phyloP scores from a whole-genome alignment of 1,284 basidiomycete species.

The Cutaneotrichosporon sp. region DNA sequence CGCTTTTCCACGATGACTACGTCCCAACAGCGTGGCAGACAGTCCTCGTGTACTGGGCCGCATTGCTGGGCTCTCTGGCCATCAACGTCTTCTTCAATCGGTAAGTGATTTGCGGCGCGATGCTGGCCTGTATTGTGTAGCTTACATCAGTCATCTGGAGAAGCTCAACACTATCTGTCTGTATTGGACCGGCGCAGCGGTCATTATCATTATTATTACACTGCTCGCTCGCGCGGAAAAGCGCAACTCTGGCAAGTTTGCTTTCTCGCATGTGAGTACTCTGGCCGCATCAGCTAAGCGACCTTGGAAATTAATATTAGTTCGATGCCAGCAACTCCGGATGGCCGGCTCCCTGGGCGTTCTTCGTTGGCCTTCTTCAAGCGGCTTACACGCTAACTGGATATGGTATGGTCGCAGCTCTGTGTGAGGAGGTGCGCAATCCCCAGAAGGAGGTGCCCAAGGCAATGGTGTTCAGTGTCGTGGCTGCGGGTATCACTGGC shows the following conservation, averaged over 20 bases:
- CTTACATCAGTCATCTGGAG: constrained; percentile 34
- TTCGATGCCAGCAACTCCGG: constrained; percentile 18
- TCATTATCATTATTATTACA: constrained; percentile 50
- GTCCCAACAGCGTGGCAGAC: constrained; percentile 50
- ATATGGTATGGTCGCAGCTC: constrained; percentile 48
- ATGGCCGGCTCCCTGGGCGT: constrained; percentile 17
- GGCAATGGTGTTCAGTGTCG: constrained; percentile 49
- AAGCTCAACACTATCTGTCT: constrained; percentile 47
- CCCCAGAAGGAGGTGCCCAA: constrained; percentile 45
- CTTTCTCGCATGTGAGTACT: constrained; percentile 35
- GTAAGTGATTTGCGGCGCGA: constrained; percentile 24
- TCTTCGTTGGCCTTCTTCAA: constrained; percentile 27
- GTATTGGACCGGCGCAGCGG: constrained; percentile 50
- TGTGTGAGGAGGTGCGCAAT: constrained; percentile 50
- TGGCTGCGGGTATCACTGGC: constrained; percentile 50
- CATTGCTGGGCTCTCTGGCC: constrained; percentile 43
- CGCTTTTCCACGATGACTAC: constrained; percentile 48
- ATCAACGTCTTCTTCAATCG: constrained; percentile 47
- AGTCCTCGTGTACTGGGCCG: constrained; percentile 49
- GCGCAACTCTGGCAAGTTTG: constrained; percentile 48
- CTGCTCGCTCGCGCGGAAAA: constrained; percentile 48
- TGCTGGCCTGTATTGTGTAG: neutral
- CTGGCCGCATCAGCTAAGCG: too few relatives aligned
- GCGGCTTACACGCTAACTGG: constrained; percentile 45
- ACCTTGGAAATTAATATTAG: constrained; percentile 8